phyloP scores from a whole-genome alignment of 202 grass and related monocot species.

The Bolboschoenoplectus hybrid region DNA sequence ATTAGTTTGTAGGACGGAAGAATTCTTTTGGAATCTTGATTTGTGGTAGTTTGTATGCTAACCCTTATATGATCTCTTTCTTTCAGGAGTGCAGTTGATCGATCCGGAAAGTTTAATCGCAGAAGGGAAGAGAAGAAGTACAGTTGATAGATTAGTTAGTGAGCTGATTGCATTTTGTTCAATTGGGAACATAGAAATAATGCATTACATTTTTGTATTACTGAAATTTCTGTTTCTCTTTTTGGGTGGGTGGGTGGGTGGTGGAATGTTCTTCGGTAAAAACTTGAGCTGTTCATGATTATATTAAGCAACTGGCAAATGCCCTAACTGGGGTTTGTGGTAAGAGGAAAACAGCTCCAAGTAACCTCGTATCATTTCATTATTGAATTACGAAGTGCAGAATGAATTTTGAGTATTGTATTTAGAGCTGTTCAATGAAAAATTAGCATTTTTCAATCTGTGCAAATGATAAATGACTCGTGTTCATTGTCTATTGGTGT shows the following conservation, averaged over 20 bases:
- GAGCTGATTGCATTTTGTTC: conserved; percentile 39
- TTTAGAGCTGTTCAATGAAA: conserved; percentile 19
- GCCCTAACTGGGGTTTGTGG: conserved; percentile 13
- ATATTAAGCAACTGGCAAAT: conserved; percentile 14
- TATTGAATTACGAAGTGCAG: conserved; percentile 14
- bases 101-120: neutral
- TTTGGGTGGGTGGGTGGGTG: conserved; percentile 38
- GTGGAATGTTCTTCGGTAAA: conserved; percentile 16
- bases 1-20: neutral
- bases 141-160: conserved; percentile 36
- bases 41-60: neutral
- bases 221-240: conserved; percentile 17
- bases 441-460: neutral
- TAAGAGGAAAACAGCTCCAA: conserved; percentile 23
- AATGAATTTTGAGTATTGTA: conserved; percentile 24
- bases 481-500: neutral
- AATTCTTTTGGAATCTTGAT: neutral
- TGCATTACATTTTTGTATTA: conserved; percentile 26
- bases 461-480: neutral
- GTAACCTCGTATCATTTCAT: neutral
- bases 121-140: conserved; percentile 2
- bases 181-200: conserved; percentile 33
- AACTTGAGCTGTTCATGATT: conserved; percentile 26
- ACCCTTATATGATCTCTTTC: neutral
- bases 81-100: conserved; percentile 27